phyloP scores from a whole-genome alignment of 805 yeast genomes.

The Starmera quercuum region DNA sequence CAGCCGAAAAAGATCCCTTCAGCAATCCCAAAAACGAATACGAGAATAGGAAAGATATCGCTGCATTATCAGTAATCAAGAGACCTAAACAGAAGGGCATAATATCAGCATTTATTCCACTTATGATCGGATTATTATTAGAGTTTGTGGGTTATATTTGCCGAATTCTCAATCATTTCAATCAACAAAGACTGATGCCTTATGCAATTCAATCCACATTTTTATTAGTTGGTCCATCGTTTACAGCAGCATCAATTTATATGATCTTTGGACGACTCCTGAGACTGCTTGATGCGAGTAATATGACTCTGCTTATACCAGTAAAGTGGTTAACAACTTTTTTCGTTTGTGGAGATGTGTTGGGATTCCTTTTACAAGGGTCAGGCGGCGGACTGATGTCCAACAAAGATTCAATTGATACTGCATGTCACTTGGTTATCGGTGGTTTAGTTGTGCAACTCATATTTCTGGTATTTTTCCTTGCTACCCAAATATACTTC shows the following conservation, averaged over 20 bases:
- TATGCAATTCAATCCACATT: slow-evolving; percentile 20
- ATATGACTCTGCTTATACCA: slow-evolving; percentile 14
- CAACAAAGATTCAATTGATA: background rate
- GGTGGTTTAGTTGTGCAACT: slow-evolving; percentile 26
- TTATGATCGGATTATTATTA: slow-evolving; percentile 18
- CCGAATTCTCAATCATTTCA: slow-evolving; percentile 11
- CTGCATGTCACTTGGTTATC: slow-evolving; percentile 19
- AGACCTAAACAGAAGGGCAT: no score
- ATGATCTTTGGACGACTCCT: slow-evolving; percentile 23
- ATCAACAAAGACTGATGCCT: slow-evolving; percentile 8
- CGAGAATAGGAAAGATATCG: no score
- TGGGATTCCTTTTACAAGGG: slow-evolving; percentile 22
- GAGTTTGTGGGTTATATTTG: slow-evolving; percentile 22
- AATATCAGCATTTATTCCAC: slow-evolving; percentile 12
- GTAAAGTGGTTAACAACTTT: slow-evolving; percentile 17
- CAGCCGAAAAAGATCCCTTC: no score
- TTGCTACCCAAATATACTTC: slow-evolving; percentile 13
- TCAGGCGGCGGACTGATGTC: slow-evolving; percentile 26
- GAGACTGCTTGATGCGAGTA: slow-evolving; percentile 10
- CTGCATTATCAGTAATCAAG: no score
- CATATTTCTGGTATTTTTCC: slow-evolving; percentile 22
- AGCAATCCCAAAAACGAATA: no score
- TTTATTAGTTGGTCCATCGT: slow-evolving; percentile 23
- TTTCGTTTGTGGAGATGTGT: slow-evolving; percentile 25
- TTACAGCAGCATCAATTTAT: slow-evolving; percentile 24